A percentile compares a stretch with the other conserved stretches of the same genome.
Evolutionary conservation across 2,329 filamentous ascomycete genomes (phyloP).

Genomic region (Arthrinium phaeospermum): DNA sequence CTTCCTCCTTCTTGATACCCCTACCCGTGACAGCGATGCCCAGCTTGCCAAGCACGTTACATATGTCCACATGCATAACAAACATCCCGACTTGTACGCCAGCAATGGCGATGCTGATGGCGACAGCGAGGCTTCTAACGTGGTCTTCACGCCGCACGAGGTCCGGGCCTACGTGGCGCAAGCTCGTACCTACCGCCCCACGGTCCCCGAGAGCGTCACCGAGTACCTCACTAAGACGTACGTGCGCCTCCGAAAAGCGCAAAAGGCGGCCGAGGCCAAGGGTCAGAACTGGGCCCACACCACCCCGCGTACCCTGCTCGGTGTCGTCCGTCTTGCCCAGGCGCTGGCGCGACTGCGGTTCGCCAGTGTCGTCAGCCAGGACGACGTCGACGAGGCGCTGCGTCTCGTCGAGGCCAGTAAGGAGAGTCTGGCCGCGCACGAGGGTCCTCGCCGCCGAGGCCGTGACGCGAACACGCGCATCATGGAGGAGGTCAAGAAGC

Average conservation of each 20-base stretch:
- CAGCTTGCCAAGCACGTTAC: conserved; percentile 95
- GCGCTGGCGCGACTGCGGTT: conserved; percentile 92
- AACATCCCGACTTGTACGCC: conserved; percentile 76
- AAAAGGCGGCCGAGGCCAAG: conserved; percentile 87
- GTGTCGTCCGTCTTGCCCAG: conserved; percentile 90
- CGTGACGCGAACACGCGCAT: conserved; percentile 88
- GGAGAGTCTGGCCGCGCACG: conserved; percentile 81
- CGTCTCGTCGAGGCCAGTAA: conserved; percentile 93
- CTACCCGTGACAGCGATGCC: conserved; percentile 86
- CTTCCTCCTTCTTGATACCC: conserved; percentile 95
- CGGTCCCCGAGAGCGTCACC: conserved; percentile 82
- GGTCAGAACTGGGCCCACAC: conserved; percentile 95
- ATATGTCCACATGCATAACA: conserved; percentile 95
- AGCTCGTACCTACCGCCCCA: conserved; percentile 86
- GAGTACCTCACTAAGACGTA: conserved; percentile 99
- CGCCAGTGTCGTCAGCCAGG: conserved; percentile 80
- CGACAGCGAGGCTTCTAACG: conserved; percentile 41
- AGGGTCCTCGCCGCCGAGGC: conserved; percentile 61
- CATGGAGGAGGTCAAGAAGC: conserved; percentile 89
- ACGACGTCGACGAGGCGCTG: conserved; percentile 95
- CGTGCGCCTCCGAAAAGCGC: conserved; percentile 89
- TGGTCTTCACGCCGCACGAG: conserved; percentile 91
- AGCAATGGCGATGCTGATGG: conserved; percentile 44
- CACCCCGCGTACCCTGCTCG: conserved; percentile 90
- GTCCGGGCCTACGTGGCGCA: conserved; percentile 96